Evolutionary conservation across 1,139 yeast species (phyloP), one percentile per base, ranked within the genome.

Genomic region (Scheffersomyces illinoinensis): DNA sequence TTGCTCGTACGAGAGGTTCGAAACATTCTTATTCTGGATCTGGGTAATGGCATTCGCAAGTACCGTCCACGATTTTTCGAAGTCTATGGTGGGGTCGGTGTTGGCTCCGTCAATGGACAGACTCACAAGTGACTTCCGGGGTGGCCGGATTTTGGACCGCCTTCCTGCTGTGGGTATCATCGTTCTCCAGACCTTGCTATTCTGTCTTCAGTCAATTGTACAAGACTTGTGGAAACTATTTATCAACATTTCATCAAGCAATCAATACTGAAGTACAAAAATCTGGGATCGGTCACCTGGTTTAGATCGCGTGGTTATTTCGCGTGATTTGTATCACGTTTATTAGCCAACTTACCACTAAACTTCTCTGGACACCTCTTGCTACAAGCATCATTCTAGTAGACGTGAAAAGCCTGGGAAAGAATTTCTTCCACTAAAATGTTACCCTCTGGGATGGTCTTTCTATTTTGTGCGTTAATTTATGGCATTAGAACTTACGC

Each of bases 1-100:
- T 64, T 88, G 91, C 66, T 93, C 97, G 70, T 91, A 95, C 0
- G 97, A 90, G 46, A 93, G 78, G 60, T 85, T 83, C 4, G 92
- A 86, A 12, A 93, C 93, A 69, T 90, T 87, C 65, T 89, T 88
- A 55, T 82, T 79, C 67, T 89, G 91, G 57, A 95, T 93, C 68
- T 90, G 92, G 33, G 75, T 76, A 52, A 95, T 88, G 43, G 98
- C 98, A 52, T 85, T 80, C n/a, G 89, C 77, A 46, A 95, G 78
- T 1, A 86, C 76, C 2, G 71, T 67, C 98, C 98, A 93, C 1
- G 91, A 82, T 57, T 85, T 82, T 23, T 86, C 87, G 65, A 87
- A 88, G 65, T 89, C 91, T n/a, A 85, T 74, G 8, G 76, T 75
- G 43, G 72, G 71, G 71, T 68, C 69, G 18, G 65, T 61, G 20